phyloP scores from a whole-genome alignment of 2,329 filamentous ascomycete species.

The Fusarium abutilonis region DNA sequence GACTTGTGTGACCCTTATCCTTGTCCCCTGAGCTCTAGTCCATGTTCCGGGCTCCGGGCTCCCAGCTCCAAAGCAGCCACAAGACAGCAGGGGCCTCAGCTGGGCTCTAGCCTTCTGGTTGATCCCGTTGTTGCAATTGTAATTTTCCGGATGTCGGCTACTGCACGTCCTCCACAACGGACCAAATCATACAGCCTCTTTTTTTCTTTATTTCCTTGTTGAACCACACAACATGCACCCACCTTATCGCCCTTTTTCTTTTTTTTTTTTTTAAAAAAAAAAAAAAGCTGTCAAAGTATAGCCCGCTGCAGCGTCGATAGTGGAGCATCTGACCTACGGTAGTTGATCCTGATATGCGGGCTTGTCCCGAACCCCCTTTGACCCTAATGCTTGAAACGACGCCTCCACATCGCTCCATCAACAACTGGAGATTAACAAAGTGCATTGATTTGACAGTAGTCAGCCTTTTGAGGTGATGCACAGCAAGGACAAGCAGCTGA shows the following conservation, averaged over 20 bases:
- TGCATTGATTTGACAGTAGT: conserved; percentile 23
- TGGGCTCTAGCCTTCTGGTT: conserved; percentile 7
- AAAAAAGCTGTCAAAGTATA: background rate
- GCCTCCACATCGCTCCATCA: conserved; percentile 42
- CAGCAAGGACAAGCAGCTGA: conserved; percentile 35
- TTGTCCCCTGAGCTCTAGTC: conserved; percentile 24
- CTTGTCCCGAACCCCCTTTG: conserved; percentile 31
- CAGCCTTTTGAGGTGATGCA: conserved; percentile 21
- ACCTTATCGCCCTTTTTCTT: background rate
- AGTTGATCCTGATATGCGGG: conserved; percentile 31
- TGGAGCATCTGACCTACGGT: background rate
- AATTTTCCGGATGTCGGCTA: conserved; percentile 23
- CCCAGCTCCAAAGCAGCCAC: conserved; percentile 15
- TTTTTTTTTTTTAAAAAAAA: too few species aligned
- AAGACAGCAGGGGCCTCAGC: conserved; percentile 19
- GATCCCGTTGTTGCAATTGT: conserved; percentile 17
- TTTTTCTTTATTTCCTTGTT: conserved; percentile 6
- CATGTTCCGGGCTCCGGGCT: conserved; percentile 33
- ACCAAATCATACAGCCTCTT: conserved; percentile 31
- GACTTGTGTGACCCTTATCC: conserved; percentile 24
- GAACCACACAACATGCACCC: conserved; percentile 13
- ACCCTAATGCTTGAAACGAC: conserved; percentile 42
- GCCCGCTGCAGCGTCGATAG: background rate
- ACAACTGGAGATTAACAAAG: conserved; percentile 28
- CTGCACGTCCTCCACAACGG: conserved; percentile 15